phyloP scores from a whole-genome alignment of 495 filamentous ascomycete species.

The Cercophora newfieldiana region DNA sequence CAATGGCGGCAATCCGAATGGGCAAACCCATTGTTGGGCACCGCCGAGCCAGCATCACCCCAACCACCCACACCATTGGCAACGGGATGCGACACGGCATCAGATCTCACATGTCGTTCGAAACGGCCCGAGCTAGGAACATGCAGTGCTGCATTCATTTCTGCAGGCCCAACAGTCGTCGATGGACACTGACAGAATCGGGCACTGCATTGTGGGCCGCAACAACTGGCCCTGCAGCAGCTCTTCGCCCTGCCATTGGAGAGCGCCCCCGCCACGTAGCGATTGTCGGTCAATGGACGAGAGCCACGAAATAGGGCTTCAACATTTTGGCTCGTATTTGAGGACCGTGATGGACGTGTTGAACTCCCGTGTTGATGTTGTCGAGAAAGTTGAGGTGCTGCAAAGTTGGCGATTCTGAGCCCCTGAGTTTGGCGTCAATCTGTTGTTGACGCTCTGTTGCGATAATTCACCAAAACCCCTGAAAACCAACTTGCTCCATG shows the following conservation, averaged over 20 bases:
- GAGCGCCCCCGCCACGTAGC: constrained; percentile 8
- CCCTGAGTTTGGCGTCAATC: not conserved
- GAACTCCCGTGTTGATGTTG: not conserved
- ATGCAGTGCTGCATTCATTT: too few species aligned
- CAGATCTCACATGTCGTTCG: not conserved
- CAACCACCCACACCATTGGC: constrained; percentile 3
- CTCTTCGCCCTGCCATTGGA: not conserved
- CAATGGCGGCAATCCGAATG: not conserved
- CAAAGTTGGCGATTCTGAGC: not conserved
- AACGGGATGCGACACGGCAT: constrained; percentile 5
- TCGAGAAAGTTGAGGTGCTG: not conserved
- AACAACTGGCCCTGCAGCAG: constrained; percentile 11
- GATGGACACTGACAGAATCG: not conserved
- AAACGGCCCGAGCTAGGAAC: not conserved
- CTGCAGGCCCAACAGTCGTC: not conserved
- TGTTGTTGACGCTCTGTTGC: not conserved
- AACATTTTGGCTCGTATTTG: not conserved
- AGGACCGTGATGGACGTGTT: not conserved
- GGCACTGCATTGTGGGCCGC: not conserved
- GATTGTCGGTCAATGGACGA: not conserved
- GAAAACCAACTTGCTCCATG: not conserved
- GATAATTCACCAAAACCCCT: not conserved
- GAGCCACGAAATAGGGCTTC: constrained; percentile 6
- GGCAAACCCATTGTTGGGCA: constrained; percentile 6
- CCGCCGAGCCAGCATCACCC: not conserved